Evolutionary conservation across 257 asterid species (phyloP).

Genomic region (Leptodermis oblonga): DNA sequence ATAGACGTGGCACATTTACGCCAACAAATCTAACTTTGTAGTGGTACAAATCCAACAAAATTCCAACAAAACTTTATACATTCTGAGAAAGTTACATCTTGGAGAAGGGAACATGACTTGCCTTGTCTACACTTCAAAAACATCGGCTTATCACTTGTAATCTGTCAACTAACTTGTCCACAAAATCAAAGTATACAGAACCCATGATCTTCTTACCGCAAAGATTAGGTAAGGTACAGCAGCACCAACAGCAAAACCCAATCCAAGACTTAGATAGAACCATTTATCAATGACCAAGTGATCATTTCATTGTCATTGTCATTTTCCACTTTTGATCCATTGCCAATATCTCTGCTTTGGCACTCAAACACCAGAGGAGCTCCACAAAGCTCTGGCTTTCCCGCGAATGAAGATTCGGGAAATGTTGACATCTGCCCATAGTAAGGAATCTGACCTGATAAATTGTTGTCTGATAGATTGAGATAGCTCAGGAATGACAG

Average conservation of each 20-base stretch:
- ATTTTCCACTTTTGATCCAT: slow-evolving; percentile 16
- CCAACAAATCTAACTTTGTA: too few species aligned
- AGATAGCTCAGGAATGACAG: slow-evolving; percentile 37
- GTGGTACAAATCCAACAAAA: too few species aligned
- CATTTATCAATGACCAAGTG: slow-evolving; percentile 34
- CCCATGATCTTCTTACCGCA: slow-evolving; percentile 37
- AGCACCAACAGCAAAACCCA: slow-evolving; percentile 49
- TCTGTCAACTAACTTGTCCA: slow-evolving; percentile 27
- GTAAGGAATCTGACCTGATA: slow-evolving; percentile 47
- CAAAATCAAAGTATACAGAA: slow-evolving; percentile 30
- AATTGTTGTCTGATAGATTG: slow-evolving; percentile 38
- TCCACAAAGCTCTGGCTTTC: slow-evolving; percentile 46
- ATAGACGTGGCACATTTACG: too few species aligned
- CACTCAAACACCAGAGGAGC: slow-evolving; percentile 34
- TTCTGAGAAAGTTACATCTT: too few species aligned
- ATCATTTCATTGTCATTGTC: slow-evolving; percentile 8
- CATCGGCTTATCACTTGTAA: neutral
- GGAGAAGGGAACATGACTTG: too few species aligned
- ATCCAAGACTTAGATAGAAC: slow-evolving; percentile 49
- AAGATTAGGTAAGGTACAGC: slow-evolving; percentile 29
- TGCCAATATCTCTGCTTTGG: slow-evolving; percentile 21
- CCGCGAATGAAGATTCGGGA: slow-evolving; percentile 28
- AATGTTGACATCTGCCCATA: slow-evolving; percentile 51
- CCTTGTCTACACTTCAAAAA: neutral
- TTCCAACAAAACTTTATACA: too few species aligned